A percentile compares a stretch with the other conserved stretches of the same genome.
phyloP scores from a whole-genome alignment of 257 asterid species.

The Solanum chmielewskii region DNA sequence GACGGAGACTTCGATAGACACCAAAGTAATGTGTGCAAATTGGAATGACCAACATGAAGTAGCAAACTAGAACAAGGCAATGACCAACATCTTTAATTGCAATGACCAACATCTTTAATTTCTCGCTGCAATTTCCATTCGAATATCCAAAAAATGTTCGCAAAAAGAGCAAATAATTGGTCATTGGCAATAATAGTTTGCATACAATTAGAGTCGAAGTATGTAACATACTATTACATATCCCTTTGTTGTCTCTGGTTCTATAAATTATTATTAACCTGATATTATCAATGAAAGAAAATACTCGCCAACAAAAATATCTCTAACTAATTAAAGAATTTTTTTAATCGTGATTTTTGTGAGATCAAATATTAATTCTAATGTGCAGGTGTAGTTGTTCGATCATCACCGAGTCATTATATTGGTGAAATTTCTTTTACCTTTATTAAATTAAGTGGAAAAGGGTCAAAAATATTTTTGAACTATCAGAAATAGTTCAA shows the following conservation, averaged over 20 bases:
- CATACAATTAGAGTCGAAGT: neutral
- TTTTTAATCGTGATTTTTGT: too few species aligned
- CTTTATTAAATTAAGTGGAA: neutral
- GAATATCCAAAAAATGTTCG: neutral
- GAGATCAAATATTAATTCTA: neutral
- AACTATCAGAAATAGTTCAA: too few species aligned
- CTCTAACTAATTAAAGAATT: neutral
- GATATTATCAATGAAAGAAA: too few species aligned
- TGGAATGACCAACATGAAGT: neutral
- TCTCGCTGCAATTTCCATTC: neutral
- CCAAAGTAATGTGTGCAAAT: neutral
- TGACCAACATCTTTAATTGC: too few species aligned
- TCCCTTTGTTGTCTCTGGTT: too few species aligned
- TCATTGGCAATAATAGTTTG: neutral
- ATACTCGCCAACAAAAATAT: neutral
- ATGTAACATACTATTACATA: too few species aligned
- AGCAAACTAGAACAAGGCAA: neutral
- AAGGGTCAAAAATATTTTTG: too few species aligned
- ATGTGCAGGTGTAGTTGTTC: neutral
- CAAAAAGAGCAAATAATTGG: neutral
- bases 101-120: too few species aligned
- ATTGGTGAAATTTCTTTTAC: too few species aligned
- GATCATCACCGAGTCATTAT: too few species aligned
- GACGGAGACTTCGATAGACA: neutral
- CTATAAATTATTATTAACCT: neutral